Base-by-base conservation (phyloP, 345 rosid genomes). In the Corchorus olitorius region DNA sequence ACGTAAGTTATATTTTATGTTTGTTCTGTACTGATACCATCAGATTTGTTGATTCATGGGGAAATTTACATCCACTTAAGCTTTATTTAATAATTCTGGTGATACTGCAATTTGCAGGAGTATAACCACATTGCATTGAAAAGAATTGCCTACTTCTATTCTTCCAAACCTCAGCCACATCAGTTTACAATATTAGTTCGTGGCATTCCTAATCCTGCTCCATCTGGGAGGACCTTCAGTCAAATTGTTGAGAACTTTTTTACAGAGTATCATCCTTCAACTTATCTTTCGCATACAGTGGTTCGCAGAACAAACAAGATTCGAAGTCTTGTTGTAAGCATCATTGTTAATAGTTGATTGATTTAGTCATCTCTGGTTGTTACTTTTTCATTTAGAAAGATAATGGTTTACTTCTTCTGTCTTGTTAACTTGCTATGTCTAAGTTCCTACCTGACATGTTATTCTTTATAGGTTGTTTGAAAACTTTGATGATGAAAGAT, bases 141-240 rank as follows among this genome's bases (percentile, higher is more conserved):
- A 78, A 89, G 96, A 78, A 85, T 90, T 86, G 82, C 65, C 78
- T 82, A 78, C 86, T 86, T 91, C 83, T 90, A 87, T 85, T 82
- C 93, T 76, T 83, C 91, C 78, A 89, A 90, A 74, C 98, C 93
- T 75, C 89, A 80, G 82, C 92, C 97, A 52, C 86, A 88, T 53
- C 94, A 93, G 66, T 95, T 87, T 72, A 89, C 98, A 10, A 80
- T 95, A 75, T 75, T 93, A 77, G 96, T 95, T 72, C 89, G 92
- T 67, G 86, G 94, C 50, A 79, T 95, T 61, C 97, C 97, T 75
- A 79, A 93, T 61, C 97, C 97, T 75, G 74, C 81, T 49, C 72
- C 86, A 27, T 35, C 88, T 22, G 90, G 88, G 43, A 85, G 83
- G 76, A 88, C 85, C 76, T 58, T 85, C 61, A 82, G 90, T 83